Conservation (phyloP, 1,284 basidiomycete genomes). For the Ganoderma resinaceum region DNA sequence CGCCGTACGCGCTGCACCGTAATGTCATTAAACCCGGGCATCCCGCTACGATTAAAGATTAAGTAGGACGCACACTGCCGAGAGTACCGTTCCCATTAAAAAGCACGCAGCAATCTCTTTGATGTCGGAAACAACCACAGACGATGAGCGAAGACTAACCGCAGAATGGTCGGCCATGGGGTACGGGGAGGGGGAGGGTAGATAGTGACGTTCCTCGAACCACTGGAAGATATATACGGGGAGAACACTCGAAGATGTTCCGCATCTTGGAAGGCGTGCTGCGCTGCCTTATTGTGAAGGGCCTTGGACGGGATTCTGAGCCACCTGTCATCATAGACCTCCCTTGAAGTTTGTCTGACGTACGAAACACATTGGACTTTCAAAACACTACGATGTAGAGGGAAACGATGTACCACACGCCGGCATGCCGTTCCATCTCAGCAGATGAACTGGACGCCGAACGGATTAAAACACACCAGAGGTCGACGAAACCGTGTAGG, state of each 20-base stretch:
- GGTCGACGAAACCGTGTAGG: no score
- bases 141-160: background rate
- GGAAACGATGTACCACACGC: no score
- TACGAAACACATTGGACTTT: no score
- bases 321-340: no score
- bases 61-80: background rate
- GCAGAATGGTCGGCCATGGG: background rate
- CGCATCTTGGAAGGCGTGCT: background rate
- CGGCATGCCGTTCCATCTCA: no score
- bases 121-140: background rate
- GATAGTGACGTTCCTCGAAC: background rate
- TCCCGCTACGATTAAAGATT: background rate
- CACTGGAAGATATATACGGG: background rate
- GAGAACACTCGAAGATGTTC: background rate
- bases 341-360: no score
- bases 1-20: background rate
- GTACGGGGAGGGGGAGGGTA: background rate
- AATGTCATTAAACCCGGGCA: background rate
- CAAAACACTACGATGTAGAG: no score
- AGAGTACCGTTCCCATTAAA: background rate
- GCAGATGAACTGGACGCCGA: no score
- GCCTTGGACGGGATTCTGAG: no score
- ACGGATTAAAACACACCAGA: background rate
- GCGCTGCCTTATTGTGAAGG: background rate
- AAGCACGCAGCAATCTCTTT: background rate